These are phyloP conservation scores for Tardiomyces digboiensis DNA, from an alignment of 1,139 yeast species.

Conservation along the genomic window DNA sequence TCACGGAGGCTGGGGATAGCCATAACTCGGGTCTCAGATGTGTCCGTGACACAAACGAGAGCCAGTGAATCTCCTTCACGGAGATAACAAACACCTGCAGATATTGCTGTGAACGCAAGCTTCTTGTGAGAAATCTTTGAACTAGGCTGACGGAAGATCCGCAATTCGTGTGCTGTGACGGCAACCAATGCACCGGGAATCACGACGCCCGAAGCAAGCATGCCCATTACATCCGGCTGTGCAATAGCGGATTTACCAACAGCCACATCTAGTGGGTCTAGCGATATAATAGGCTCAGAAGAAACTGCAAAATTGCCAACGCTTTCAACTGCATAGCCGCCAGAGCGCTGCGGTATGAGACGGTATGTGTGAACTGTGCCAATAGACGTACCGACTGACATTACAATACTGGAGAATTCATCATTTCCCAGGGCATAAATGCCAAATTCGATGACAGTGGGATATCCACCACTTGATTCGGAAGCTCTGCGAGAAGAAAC, in stretches of 20 bases:
- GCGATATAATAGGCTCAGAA: slow-evolving; percentile 39
- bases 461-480: slow-evolving; percentile 17
- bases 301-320: slow-evolving; percentile 42
- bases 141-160: slow-evolving; percentile 54
- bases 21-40: slow-evolving; percentile 35
- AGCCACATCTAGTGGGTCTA: slow-evolving; percentile 48
- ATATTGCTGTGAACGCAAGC: slow-evolving; percentile 32
- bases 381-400: slow-evolving; percentile 68
- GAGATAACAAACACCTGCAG: slow-evolving; percentile 48
- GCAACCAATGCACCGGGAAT: slow-evolving; percentile 56
- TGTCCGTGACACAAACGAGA: slow-evolving; percentile 30
- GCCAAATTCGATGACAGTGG: slow-evolving; percentile 63
- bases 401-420: slow-evolving; percentile 57
- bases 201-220: slow-evolving; percentile 50
- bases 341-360: slow-evolving; percentile 55
- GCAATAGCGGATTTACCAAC: slow-evolving; percentile 62
- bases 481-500: slow-evolving; percentile 4
- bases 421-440: slow-evolving; percentile 57
- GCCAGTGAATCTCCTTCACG: slow-evolving; percentile 34
- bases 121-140: slow-evolving; percentile 41
- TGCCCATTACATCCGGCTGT: slow-evolving; percentile 45
- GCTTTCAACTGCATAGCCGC: slow-evolving; percentile 56
- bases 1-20: slow-evolving; percentile 49
- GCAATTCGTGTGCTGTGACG: slow-evolving; percentile 50
- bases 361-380: slow-evolving; percentile 69